Percentiles rank a stretch among this genome's conserved stretches.
phyloP scores from a whole-genome alignment of 2,329 filamentous ascomycete species.

The Penicillium capsulatum region DNA sequence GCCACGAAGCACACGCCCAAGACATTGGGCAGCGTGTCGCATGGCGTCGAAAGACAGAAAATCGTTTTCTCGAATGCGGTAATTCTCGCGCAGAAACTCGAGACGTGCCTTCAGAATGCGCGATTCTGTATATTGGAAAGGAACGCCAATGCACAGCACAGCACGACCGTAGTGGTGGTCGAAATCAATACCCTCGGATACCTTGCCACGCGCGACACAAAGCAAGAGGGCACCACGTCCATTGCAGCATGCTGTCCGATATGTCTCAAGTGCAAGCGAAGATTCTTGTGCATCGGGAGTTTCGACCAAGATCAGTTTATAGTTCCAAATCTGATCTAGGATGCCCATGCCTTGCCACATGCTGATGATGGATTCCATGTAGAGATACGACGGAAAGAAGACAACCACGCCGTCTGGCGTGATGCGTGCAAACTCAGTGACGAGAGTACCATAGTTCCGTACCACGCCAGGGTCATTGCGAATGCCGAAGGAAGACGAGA shows the following conservation, averaged over 20 bases:
- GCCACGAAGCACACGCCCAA: slow-evolving; percentile 87
- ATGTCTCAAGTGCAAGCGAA: slow-evolving; percentile 89
- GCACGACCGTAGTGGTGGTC: slow-evolving; percentile 97
- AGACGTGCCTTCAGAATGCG: slow-evolving; percentile 92
- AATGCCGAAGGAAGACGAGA: slow-evolving; percentile 91
- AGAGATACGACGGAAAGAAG: slow-evolving; percentile 97
- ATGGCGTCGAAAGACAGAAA: slow-evolving; percentile 98
- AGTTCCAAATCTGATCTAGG: slow-evolving; percentile 96
- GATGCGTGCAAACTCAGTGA: slow-evolving; percentile 92
- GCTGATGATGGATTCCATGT: slow-evolving; percentile 98
- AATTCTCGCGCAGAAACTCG: slow-evolving; percentile 94
- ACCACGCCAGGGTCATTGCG: slow-evolving; percentile 96
- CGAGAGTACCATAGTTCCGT: slow-evolving; percentile 86
- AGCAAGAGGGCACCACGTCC: slow-evolving; percentile 88
- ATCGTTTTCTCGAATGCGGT: slow-evolving; percentile 93
- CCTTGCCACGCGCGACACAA: slow-evolving; percentile 94
- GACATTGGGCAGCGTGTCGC: slow-evolving; percentile 95
- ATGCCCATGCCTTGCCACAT: slow-evolving; percentile 99
- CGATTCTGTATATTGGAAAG: slow-evolving; percentile 98
- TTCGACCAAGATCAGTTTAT: slow-evolving; percentile 96
- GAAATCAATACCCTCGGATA: slow-evolving; percentile 97
- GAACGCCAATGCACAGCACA: slow-evolving; percentile 92
- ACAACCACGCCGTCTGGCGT: slow-evolving; percentile 98
- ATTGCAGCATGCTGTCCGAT: slow-evolving; percentile 95
- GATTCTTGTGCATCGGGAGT: slow-evolving; percentile 97